These are phyloP conservation scores for Fraxinus platypoda DNA, from an alignment of 305 asterid genomes.

Conservation along the genomic window DNA sequence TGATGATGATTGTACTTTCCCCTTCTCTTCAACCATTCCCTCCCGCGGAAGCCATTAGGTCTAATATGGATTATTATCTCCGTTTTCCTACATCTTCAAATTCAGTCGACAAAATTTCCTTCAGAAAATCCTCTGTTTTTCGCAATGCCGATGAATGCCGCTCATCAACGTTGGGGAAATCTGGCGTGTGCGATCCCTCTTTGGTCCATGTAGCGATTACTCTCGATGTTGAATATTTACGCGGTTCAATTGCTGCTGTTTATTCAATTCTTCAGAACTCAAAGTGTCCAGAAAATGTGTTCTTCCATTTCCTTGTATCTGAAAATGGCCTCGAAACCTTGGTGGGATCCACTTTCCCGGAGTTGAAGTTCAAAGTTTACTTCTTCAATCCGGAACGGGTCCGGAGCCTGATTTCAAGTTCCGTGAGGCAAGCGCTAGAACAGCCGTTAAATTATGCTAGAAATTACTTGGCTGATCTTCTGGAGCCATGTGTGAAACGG, in stretches of 20 bases:
- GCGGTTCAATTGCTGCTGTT: constrained; percentile 95
- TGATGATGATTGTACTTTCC: constrained; percentile 69
- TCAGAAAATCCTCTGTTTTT: constrained; percentile 59
- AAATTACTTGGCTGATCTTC: constrained; percentile 78
- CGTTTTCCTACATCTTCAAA: constrained; percentile 29
- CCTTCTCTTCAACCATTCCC: constrained; percentile 88
- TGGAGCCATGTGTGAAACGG: constrained; percentile 73
- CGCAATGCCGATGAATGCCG: constrained; percentile 73
- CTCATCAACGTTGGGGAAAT: constrained; percentile 26
- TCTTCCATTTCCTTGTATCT: constrained; percentile 86
- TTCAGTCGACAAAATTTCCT: constrained; percentile 38
- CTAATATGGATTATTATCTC: constrained; percentile 45
- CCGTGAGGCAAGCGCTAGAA: constrained; percentile 89
- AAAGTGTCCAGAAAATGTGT: constrained; percentile 77
- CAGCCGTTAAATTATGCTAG: constrained; percentile 90
- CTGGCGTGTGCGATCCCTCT: constrained; percentile 68
- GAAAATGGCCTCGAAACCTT: constrained; percentile 59
- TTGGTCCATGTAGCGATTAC: constrained; percentile 95
- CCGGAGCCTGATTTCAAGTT: constrained; percentile 69
- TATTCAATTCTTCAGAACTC: constrained; percentile 87
- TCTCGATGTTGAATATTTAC: constrained; percentile 77
- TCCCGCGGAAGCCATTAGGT: constrained; percentile 92
- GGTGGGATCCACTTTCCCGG: constrained; percentile 78
- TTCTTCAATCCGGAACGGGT: constrained; percentile 85
- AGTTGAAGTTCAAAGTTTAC: constrained; percentile 80